Base-by-base conservation (phyloP, 495 filamentous ascomycete genomes). In the Diplogelasinospora grovesii region DNA sequence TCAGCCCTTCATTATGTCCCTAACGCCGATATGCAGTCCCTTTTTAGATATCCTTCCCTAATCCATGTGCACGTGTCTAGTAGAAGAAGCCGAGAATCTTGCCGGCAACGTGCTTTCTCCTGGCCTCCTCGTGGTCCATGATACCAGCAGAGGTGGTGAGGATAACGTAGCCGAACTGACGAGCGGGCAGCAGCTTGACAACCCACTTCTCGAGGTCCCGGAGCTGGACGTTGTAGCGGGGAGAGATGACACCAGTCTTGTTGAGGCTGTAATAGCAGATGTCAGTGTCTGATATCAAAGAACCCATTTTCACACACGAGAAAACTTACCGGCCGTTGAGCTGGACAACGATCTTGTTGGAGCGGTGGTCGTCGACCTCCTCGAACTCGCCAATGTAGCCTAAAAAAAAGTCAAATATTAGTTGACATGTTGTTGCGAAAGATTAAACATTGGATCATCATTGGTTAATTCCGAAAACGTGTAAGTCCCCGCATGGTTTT, bases 351-450 rank as follows among this genome's bases (percentile, higher is more conserved):
- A 96, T 93, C 81, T 95, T 95, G 76, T 88, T 92, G 61, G 86
- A 88, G 61, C 92, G 86, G 81, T 98, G 92, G 75, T 98, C 88
- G 63, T 98, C 92, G 58, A 98, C 86, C 73, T 96, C 88, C 78
- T 97, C 93, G 70, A 97, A 98, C 73, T 97, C 93, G 74, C 90
- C 92, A 68, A 98, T 96, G 77, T 96, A 98, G 63, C 92, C 92
- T 95, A 62, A 28, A 47, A 49, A 53, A 36, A 49, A 38, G 42
- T 6, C 16, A 34, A 43, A 35, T 44, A 62, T 89, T 64, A 87
- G 81, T 54, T 22, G 25, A 24, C n/a, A n/a, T 26, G 32, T 79
- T 94, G 84, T 95, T 70, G 84, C 84, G 76, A 81, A 73, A 66
- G 76, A 81, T 78, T 90, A 93, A 93, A 95, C 86, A 82, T 84